Conservation (phyloP, 2,329 filamentous ascomycete genomes). For the Cladosporium cucumerinum region DNA sequence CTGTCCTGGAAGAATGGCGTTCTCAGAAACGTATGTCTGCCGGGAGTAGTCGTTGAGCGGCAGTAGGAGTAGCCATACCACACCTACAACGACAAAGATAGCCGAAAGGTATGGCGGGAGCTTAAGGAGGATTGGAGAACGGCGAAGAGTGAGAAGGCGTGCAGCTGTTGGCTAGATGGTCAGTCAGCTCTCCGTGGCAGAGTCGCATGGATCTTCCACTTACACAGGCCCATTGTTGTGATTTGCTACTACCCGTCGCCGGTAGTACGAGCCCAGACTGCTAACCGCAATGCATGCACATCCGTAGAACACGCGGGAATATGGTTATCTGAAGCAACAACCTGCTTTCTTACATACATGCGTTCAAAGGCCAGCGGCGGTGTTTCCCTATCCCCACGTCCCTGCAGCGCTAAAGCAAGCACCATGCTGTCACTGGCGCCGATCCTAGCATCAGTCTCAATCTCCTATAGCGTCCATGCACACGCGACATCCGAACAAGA, state of each 20-base stretch:
- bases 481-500: constrained; percentile 2
- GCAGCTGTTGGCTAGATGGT: constrained; percentile 34
- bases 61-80: constrained; percentile 85
- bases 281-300: neutral
- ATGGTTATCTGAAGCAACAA: neutral
- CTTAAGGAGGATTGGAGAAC: constrained; percentile 76
- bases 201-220: constrained; percentile 13
- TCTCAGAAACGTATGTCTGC: constrained; percentile 94
- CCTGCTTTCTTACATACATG: neutral
- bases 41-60: constrained; percentile 89
- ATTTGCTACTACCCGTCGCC: neutral
- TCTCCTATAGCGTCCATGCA: constrained; percentile 14
- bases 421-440: constrained; percentile 2
- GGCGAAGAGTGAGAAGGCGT: constrained; percentile 66
- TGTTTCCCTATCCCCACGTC: constrained; percentile 7
- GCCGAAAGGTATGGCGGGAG: constrained; percentile 84
- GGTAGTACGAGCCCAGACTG: neutral
- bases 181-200: constrained; percentile 19
- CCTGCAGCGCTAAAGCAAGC: constrained; percentile 11
- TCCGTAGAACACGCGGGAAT: neutral
- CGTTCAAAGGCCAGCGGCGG: neutral
- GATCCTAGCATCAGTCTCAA: constrained; percentile 1
- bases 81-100: constrained; percentile 77
- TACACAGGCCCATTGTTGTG: constrained; percentile 29
- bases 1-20: constrained; percentile 89